These are phyloP conservation scores for Candida ulmi DNA, from an alignment of 805 yeast genomes.

Conservation along the genomic window DNA sequence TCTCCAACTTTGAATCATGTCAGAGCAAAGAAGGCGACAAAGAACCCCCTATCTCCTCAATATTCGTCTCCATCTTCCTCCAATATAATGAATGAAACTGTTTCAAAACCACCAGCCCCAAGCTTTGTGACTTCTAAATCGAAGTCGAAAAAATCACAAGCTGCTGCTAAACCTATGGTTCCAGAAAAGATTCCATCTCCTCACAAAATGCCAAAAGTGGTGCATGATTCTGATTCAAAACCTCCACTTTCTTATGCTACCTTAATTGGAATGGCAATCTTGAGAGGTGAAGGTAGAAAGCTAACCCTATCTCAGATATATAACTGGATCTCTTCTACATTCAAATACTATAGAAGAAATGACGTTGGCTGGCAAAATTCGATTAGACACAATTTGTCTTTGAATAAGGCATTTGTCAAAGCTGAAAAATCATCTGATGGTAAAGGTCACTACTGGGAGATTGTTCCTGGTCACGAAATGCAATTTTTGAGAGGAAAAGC, in stretches of 20 bases:
- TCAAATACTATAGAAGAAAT: conserved; percentile 72
- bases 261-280: conserved; percentile 86
- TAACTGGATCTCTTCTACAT: conserved; percentile 85
- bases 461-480: conserved; percentile 75
- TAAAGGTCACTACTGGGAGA: conserved; percentile 86
- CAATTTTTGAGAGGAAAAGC: conserved; percentile 66
- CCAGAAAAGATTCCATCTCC: conserved; percentile 18
- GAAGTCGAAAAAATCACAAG: conserved; percentile 10
- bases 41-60: conserved; percentile 22
- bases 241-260: conserved; percentile 96
- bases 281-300: conserved; percentile 68
- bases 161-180: conserved; percentile 1
- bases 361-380: conserved; percentile 98
- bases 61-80: conserved; percentile 22
- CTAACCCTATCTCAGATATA: conserved; percentile 82
- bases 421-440: conserved; percentile 88
- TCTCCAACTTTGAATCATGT: conserved; percentile 19
- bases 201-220: conserved; percentile 18
- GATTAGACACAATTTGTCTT: conserved; percentile 86
- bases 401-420: conserved; percentile 89
- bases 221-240: conserved; percentile 34
- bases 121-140: background rate
- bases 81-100: background rate
- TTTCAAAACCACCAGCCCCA: background rate
- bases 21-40: conserved; percentile 9